Evolutionary conservation across 495 filamentous ascomycete genomes (phyloP).

Genomic region (Aspergillus mulundensis): DNA sequence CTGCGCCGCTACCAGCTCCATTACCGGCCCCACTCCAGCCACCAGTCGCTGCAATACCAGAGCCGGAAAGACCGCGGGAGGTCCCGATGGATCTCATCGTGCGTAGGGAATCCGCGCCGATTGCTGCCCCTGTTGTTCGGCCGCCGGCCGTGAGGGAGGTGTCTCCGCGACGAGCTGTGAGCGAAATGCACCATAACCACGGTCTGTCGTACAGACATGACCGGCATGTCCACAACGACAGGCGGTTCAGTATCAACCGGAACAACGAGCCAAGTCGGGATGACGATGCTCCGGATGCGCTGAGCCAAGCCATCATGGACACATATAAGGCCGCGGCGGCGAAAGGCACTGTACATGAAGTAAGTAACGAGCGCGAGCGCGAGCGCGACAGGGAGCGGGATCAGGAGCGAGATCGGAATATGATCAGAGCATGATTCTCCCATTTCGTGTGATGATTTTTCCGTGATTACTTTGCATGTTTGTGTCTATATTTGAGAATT

Average conservation of each 20-base stretch:
- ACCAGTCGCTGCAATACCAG: not conserved
- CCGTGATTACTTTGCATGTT: conserved; percentile 1
- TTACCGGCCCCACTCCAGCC: conserved; percentile 10
- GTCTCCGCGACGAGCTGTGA: conserved; percentile 40
- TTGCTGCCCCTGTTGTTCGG: conserved; percentile 12
- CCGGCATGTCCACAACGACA: conserved; percentile 21
- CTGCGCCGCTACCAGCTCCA: conserved; percentile 17
- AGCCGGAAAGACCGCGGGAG: conserved; percentile 9
- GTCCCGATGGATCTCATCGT: conserved; percentile 9
- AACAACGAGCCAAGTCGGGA: conserved; percentile 17
- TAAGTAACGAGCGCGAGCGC: conserved; percentile 17
- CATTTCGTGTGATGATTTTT: conserved; percentile 6
- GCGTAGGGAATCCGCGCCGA: conserved; percentile 37
- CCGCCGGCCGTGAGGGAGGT: conserved; percentile 18
- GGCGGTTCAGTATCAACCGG: conserved; percentile 17
- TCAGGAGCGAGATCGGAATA: conserved; percentile 25
- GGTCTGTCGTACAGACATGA: not conserved
- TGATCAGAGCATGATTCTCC: conserved; percentile 21
- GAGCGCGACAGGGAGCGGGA: conserved; percentile 26
- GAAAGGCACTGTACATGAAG: conserved; percentile 25
- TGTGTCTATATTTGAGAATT: conserved; percentile 8
- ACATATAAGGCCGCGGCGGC: conserved; percentile 36
- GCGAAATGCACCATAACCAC: conserved; percentile 34
- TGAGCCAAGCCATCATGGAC: conserved; percentile 46
- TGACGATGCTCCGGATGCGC: conserved; percentile 45